Evolutionary conservation across 257 asterid genomes (phyloP).

Genomic region (Solanum tarijense): DNA sequence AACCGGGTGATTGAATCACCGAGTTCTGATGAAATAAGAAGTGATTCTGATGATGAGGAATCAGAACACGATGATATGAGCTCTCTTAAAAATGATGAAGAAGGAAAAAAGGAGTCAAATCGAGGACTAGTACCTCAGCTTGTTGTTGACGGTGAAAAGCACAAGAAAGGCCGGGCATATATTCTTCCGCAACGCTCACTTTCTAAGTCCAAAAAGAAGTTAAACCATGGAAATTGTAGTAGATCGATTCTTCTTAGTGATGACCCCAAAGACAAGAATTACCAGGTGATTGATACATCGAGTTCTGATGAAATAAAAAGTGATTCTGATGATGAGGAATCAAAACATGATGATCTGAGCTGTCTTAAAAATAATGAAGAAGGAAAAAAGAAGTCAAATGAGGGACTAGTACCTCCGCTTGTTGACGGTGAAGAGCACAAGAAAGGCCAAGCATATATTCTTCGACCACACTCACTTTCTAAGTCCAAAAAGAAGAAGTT

Average conservation of each 20-base stretch:
- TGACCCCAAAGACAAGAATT: not conserved
- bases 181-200: conserved; percentile 1
- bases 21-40: not conserved
- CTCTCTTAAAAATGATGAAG: not conserved
- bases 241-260: not conserved
- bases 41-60: not conserved
- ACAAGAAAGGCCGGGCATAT: not conserved
- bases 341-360: not conserved
- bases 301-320: not conserved
- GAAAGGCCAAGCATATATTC: not conserved
- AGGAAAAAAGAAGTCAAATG: not conserved
- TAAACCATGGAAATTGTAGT: not conserved
- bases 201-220: not conserved
- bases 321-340: not conserved
- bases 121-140: not conserved
- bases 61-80: not conserved
- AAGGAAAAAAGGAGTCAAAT: not conserved
- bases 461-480: conserved; percentile 4
- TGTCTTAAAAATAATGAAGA: not conserved
- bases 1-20: not conserved
- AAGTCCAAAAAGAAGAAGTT: not conserved
- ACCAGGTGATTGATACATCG: not conserved
- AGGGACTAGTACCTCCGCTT: not conserved
- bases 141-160: not conserved
- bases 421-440: not conserved